phyloP scores from a whole-genome alignment of 2,329 filamentous ascomycete genomes.

The Tolypocladium cylindrosporum region DNA sequence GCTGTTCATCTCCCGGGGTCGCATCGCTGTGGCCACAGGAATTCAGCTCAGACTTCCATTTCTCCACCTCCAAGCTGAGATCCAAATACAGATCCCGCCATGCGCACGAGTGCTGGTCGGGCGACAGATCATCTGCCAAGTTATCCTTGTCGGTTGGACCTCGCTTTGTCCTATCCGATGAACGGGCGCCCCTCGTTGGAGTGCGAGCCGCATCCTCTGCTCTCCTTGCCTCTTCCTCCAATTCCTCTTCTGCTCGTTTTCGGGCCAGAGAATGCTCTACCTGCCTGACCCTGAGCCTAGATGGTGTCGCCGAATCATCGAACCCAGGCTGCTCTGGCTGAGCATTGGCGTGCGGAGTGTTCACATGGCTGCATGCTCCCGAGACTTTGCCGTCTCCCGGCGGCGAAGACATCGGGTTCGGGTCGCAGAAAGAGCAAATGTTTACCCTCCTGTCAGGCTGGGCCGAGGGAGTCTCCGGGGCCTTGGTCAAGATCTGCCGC shows the following conservation, averaged over 20 bases:
- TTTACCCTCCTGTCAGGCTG: not conserved
- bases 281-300: slow-evolving; percentile 15
- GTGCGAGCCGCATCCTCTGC: slow-evolving; percentile 1
- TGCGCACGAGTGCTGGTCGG: slow-evolving; percentile 23
- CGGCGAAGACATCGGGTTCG: not conserved
- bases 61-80: slow-evolving; percentile 29
- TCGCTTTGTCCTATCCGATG: not conserved
- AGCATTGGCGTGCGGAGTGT: not conserved
- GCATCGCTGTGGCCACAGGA: slow-evolving; percentile 7
- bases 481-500: slow-evolving; percentile 3
- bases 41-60: slow-evolving; percentile 28
- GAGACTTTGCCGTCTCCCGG: not conserved
- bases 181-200: not conserved
- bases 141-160: not conserved
- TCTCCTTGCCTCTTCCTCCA: slow-evolving; percentile 2
- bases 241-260: slow-evolving; percentile 10
- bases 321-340: not conserved
- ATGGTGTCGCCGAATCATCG: slow-evolving; percentile 4
- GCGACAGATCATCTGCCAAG: not conserved
- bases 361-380: slow-evolving; percentile 1
- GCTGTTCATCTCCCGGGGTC: slow-evolving; percentile 4
- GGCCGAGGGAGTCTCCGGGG: not conserved
- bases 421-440: slow-evolving; percentile 8
- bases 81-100: slow-evolving; percentile 32
- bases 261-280: slow-evolving; percentile 17